phyloP scores from a whole-genome alignment of 805 yeast genomes.

The Scheffersomyces coipomensis region DNA sequence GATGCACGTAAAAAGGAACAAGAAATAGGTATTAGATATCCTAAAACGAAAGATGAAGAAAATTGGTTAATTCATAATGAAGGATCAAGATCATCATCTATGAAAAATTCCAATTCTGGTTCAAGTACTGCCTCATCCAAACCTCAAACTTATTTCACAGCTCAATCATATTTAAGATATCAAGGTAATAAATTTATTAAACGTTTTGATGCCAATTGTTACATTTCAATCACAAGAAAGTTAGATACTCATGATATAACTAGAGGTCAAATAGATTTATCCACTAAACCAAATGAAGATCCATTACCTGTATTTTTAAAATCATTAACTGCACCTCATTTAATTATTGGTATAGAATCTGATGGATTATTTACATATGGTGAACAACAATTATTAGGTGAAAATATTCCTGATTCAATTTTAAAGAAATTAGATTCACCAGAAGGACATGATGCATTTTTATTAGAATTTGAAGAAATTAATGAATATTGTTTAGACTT shows the following conservation, averaged over 20 bases:
- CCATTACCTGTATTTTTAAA: constrained; percentile 53
- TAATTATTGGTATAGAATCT: constrained; percentile 84
- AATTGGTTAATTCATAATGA: constrained; percentile 87
- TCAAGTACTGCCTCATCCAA: constrained; percentile 9
- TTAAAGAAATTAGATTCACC: constrained; percentile 80
- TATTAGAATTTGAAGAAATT: constrained; percentile 82
- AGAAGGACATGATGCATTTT: constrained; percentile 97
- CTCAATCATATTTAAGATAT: constrained; percentile 91
- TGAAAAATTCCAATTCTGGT: constrained; percentile 3
- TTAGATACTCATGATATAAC: constrained; percentile 94
- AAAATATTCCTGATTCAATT: constrained; percentile 64
- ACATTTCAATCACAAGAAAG: constrained; percentile 89
- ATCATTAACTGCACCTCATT: constrained; percentile 67
- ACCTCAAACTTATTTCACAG: constrained; percentile 77
- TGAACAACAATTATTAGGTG: constrained; percentile 85
- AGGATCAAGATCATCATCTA: constrained; percentile 48
- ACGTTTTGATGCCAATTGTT: constrained; percentile 95
- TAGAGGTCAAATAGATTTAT: constrained; percentile 56
- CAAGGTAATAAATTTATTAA: constrained; percentile 89
- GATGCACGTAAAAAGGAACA: constrained; percentile 10
- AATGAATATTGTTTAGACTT: constrained; percentile 68
- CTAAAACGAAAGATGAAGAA: constrained; percentile 59
- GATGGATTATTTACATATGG: constrained; percentile 91
- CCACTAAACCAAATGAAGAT: constrained; percentile 11
- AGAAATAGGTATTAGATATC: constrained; percentile 31